Percentiles rank a stretch among this genome's conserved stretches.
Evolutionary conservation across 352 stramenopile genomes (phyloP).

Genomic region (Discostella stelligera): DNA sequence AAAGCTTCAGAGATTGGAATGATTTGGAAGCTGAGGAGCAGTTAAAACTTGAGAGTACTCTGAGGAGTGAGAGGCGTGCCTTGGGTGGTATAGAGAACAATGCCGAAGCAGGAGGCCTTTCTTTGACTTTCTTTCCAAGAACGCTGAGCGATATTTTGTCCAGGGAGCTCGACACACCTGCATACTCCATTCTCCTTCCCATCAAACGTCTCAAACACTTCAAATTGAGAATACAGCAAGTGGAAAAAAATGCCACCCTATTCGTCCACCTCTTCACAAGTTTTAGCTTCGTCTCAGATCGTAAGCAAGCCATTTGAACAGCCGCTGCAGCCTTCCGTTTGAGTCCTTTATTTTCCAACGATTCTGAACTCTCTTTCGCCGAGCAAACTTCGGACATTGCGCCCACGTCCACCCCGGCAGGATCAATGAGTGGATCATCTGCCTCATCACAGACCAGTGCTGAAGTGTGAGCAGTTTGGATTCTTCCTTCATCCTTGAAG

Average conservation of each 20-base stretch:
- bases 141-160: constrained; percentile 5
- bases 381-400: not conserved
- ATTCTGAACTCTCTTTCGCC: constrained; percentile 42
- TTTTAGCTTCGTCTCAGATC: constrained; percentile 49
- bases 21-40: constrained; percentile 26
- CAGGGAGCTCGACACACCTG: constrained; percentile 12
- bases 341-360: constrained; percentile 77
- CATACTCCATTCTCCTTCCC: constrained; percentile 31
- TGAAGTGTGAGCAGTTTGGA: constrained; percentile 48
- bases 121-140: constrained; percentile 4
- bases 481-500: constrained; percentile 6
- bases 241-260: constrained; percentile 66
- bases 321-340: constrained; percentile 76
- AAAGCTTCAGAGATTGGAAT: constrained; percentile 32
- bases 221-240: constrained; percentile 49
- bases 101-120: constrained; percentile 7
- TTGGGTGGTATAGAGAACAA: constrained; percentile 37
- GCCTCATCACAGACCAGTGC: not conserved
- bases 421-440: constrained; percentile 44
- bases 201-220: constrained; percentile 64
- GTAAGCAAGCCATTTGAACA: constrained; percentile 63
- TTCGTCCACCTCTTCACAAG: constrained; percentile 62
- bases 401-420: constrained; percentile 15
- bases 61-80: constrained; percentile 30
- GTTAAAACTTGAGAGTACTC: constrained; percentile 48